Percentiles rank a stretch among this genome's conserved stretches.
Evolutionary conservation across 495 filamentous ascomycete genomes (phyloP).

Genomic region (Aspergillus ostianus): DNA sequence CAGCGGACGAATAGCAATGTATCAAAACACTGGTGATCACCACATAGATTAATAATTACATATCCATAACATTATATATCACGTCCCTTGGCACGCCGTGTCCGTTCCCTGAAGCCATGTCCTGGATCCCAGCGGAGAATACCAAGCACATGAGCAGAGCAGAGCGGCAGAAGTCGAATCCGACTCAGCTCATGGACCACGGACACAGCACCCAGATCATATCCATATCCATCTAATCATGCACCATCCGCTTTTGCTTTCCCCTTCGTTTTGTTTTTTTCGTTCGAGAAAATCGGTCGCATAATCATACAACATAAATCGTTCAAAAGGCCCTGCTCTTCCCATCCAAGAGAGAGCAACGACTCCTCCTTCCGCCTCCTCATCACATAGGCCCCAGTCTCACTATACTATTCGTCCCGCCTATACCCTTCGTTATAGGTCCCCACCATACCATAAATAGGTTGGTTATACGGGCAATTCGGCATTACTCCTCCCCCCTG

Average conservation of each 20-base stretch:
- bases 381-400: too few species aligned
- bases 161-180: too few species aligned
- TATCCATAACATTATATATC: slow-evolving; percentile 2
- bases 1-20: not conserved
- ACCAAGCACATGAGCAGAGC: not conserved
- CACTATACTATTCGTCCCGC: too few species aligned
- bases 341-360: too few species aligned
- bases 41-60: slow-evolving; percentile 8
- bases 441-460: too few species aligned
- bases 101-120: not conserved
- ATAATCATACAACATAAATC: not conserved
- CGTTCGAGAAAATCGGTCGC: not conserved
- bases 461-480: slow-evolving; percentile 76
- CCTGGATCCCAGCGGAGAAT: not conserved
- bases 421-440: not conserved
- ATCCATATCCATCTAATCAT: too few species aligned
- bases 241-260: not conserved
- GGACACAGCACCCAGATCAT: too few species aligned
- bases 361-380: not conserved
- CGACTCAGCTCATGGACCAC: not conserved
- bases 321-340: not conserved
- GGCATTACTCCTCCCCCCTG: slow-evolving; percentile 64
- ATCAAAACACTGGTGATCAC: not conserved
- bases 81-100: not conserved
- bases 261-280: not conserved